Conservation (phyloP, 2,329 filamentous ascomycete species). For the Ophiostoma sp. region DNA sequence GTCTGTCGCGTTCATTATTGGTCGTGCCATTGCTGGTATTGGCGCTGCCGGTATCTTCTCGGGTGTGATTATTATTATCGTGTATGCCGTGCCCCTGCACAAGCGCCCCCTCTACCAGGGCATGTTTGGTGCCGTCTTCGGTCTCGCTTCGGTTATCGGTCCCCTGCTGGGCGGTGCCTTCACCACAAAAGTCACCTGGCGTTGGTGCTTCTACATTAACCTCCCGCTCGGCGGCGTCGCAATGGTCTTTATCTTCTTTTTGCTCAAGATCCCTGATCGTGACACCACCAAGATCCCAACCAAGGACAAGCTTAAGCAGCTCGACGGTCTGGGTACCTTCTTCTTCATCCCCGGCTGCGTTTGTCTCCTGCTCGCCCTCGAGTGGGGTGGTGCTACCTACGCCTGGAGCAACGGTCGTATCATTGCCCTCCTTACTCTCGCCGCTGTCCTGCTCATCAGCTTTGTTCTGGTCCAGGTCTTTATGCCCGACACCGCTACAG, state of each 20-base stretch:
- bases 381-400: conserved; percentile 44
- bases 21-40: conserved; percentile 44
- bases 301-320: conserved; percentile 42
- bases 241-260: conserved; percentile 35
- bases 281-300: conserved; percentile 7
- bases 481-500: conserved; percentile 38
- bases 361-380: conserved; percentile 47
- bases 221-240: conserved; percentile 41
- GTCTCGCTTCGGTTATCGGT: conserved; percentile 41
- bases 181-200: conserved; percentile 40
- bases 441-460: conserved; percentile 32
- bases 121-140: conserved; percentile 42
- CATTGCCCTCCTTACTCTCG: conserved; percentile 38
- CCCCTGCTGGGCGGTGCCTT: conserved; percentile 44
- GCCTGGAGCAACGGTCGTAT: conserved; percentile 38
- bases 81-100: conserved; percentile 39
- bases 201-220: conserved; percentile 46
- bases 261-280: conserved; percentile 36
- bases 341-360: conserved; percentile 38
- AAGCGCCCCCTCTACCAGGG: conserved; percentile 41
- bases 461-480: conserved; percentile 40
- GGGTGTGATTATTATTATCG: conserved; percentile 40
- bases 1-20: conserved; percentile 45
- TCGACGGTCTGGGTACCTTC: conserved; percentile 31
- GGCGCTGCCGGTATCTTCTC: conserved; percentile 44